Evolutionary conservation across 2,329 filamentous ascomycete species (phyloP).

Genomic region (Epicoccum sorghinum): DNA sequence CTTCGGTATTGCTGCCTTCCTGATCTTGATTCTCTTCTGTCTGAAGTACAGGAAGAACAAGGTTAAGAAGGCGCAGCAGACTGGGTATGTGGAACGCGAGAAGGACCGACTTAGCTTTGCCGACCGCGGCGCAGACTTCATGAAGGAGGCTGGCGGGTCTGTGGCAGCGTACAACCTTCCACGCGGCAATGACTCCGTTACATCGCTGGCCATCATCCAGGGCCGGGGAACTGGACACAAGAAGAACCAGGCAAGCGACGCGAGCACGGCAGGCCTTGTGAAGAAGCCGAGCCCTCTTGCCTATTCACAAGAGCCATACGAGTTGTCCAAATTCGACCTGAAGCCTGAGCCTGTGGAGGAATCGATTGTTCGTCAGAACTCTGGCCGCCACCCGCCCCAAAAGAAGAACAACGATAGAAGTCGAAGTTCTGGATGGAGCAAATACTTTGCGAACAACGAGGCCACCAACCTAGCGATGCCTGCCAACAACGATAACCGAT

Average conservation of each 20-base stretch:
- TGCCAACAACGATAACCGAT: slow-evolving; percentile 62
- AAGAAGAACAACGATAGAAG: slow-evolving; percentile 35
- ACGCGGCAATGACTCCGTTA: slow-evolving; percentile 45
- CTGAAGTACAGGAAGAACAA: slow-evolving; percentile 67
- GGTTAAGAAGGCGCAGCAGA: slow-evolving; percentile 66
- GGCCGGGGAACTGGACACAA: slow-evolving; percentile 61
- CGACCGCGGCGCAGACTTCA: slow-evolving; percentile 58
- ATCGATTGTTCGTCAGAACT: slow-evolving; percentile 46
- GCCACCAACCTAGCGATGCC: slow-evolving; percentile 62
- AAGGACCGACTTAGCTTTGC: slow-evolving; percentile 57
- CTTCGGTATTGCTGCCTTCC: slow-evolving; percentile 71
- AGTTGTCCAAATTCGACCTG: slow-evolving; percentile 54
- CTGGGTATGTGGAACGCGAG: slow-evolving; percentile 48
- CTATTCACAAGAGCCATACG: slow-evolving; percentile 49
- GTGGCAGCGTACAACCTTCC: slow-evolving; percentile 41
- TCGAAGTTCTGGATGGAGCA: slow-evolving; percentile 75
- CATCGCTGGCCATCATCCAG: slow-evolving; percentile 56
- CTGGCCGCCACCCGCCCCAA: slow-evolving; percentile 32
- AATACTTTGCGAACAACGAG: slow-evolving; percentile 77
- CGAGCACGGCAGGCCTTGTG: slow-evolving; percentile 65
- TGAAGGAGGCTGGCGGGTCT: slow-evolving; percentile 57
- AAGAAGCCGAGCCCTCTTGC: slow-evolving; percentile 57
- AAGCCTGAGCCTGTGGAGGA: slow-evolving; percentile 40
- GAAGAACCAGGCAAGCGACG: slow-evolving; percentile 62
- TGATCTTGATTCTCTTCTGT: slow-evolving; percentile 74